A percentile compares a stretch with the other conserved stretches of the same genome.
Conservation (phyloP, 2,329 filamentous ascomycete species). For the Plectosphaerella cucumerina region DNA sequence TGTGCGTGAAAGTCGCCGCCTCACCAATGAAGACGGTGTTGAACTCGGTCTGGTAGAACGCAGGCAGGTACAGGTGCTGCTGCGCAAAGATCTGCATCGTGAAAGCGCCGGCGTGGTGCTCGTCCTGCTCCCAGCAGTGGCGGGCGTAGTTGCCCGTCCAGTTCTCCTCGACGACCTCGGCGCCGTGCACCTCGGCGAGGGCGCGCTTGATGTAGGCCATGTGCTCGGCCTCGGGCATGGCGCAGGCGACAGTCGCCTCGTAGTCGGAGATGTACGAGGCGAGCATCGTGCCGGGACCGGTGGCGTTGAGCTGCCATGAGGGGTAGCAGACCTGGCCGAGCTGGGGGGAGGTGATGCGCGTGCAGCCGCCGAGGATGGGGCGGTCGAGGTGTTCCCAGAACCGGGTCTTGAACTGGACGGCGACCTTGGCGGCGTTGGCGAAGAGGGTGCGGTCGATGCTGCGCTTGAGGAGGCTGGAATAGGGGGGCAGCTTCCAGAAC, state of each 20-base stretch:
- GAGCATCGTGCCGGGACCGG: slow-evolving; percentile 45
- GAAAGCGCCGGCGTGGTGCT: slow-evolving; percentile 54
- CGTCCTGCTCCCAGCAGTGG: slow-evolving; percentile 54
- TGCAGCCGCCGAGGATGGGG: slow-evolving; percentile 41
- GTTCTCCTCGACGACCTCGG: slow-evolving; percentile 43
- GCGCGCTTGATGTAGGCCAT: slow-evolving; percentile 48
- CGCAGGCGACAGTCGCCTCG: slow-evolving; percentile 31
- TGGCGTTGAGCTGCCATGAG: slow-evolving; percentile 45
- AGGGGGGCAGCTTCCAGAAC: slow-evolving; percentile 29
- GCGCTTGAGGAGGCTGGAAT: slow-evolving; percentile 22
- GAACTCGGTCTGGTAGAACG: slow-evolving; percentile 56
- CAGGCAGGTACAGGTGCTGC: slow-evolving; percentile 55
- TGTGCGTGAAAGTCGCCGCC: slow-evolving; percentile 50
- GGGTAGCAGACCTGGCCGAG: slow-evolving; percentile 50
- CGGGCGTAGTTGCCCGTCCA: slow-evolving; percentile 55
- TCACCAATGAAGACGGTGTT: slow-evolving; percentile 26
- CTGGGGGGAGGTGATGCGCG: slow-evolving; percentile 39
- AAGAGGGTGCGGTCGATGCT: slow-evolving; percentile 20
- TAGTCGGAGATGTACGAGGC: slow-evolving; percentile 39
- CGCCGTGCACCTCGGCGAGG: slow-evolving; percentile 51
- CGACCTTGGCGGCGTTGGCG: slow-evolving; percentile 31
- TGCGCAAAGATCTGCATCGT: slow-evolving; percentile 45
- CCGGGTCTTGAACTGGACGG: slow-evolving; percentile 53
- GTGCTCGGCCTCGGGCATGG: slow-evolving; percentile 46
- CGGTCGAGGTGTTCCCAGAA: slow-evolving; percentile 22